These are phyloP conservation scores for Gamsiella multidivaricata DNA, from an alignment of 192 early-diverging fungal species.

Conservation along the genomic window DNA sequence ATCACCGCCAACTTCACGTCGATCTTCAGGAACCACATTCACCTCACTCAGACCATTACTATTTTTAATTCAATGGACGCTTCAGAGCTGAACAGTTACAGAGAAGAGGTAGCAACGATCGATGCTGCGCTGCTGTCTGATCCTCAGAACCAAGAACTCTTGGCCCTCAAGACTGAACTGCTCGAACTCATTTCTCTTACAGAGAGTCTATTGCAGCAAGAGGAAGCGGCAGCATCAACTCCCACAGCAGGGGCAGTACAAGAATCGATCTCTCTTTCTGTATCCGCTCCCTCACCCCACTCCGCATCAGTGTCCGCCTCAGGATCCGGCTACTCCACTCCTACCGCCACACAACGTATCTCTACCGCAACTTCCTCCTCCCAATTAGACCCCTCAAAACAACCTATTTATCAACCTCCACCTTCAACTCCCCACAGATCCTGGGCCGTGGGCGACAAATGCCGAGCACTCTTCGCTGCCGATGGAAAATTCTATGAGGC, in stretches of 20 bases:
- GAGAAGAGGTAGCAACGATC: slow-evolving; percentile 78
- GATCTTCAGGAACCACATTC: no score
- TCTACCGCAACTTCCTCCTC: background rate
- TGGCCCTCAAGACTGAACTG: slow-evolving; percentile 73
- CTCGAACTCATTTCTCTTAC: slow-evolving; percentile 76
- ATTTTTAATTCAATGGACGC: no score
- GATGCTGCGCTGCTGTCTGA: slow-evolving; percentile 74
- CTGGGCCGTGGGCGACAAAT: slow-evolving; percentile 68
- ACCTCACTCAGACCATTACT: no score
- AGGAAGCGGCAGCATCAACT: slow-evolving; percentile 13
- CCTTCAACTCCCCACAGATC: slow-evolving; percentile 22
- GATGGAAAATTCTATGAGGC: slow-evolving; percentile 78
- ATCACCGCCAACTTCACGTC: no score
- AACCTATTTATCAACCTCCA: slow-evolving; percentile 35
- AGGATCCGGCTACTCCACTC: slow-evolving; percentile 15
- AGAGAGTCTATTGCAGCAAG: slow-evolving; percentile 53
- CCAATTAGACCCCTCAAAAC: background rate
- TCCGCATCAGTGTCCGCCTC: background rate
- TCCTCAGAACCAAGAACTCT: slow-evolving; percentile 75
- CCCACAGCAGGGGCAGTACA: no score
- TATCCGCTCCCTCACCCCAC: background rate
- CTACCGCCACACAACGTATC: slow-evolving; percentile 2
- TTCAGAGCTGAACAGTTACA: slow-evolving; percentile 67
- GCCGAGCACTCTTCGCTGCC: slow-evolving; percentile 70
- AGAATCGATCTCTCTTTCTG: no score